These are phyloP conservation scores for Amaranthus cruentus DNA, from an alignment of 148 eudicot species.

Conservation along the genomic window DNA sequence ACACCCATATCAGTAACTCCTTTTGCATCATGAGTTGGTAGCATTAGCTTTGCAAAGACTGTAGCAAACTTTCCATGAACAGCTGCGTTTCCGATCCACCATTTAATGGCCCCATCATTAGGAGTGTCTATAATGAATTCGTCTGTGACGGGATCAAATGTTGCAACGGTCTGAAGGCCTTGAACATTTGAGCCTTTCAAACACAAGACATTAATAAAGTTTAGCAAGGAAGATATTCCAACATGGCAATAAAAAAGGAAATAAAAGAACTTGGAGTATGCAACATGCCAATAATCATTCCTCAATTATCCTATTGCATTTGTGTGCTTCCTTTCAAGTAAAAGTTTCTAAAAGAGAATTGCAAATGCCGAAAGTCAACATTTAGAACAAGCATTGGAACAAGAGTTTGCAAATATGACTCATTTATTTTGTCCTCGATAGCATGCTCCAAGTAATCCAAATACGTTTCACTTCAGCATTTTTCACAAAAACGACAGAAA, in stretches of 20 bases:
- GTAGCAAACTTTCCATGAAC: constrained; percentile 91
- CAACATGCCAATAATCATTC: neutral
- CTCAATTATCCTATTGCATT: too few relatives aligned
- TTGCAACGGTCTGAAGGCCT: constrained; percentile 81
- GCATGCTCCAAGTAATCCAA: too few relatives aligned
- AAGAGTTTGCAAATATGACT: too few relatives aligned
- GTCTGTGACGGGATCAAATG: constrained; percentile 72
- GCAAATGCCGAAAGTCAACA: too few relatives aligned
- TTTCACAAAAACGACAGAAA: too few relatives aligned
- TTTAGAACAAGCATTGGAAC: too few relatives aligned
- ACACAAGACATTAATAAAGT: constrained; percentile 4
- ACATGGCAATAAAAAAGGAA: neutral
- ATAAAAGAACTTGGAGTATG: neutral
- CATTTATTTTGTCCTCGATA: too few relatives aligned
- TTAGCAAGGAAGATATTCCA: neutral
- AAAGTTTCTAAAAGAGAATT: too few relatives aligned
- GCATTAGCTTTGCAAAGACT: constrained; percentile 79
- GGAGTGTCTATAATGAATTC: constrained; percentile 87
- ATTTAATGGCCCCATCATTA: constrained; percentile 85
- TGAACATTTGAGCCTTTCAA: constrained; percentile 85
- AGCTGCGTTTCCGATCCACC: constrained; percentile 99
- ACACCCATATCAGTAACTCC: constrained; percentile 91
- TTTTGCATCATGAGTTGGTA: constrained; percentile 68
- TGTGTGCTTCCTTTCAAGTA: too few relatives aligned
- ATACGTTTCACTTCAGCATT: too few relatives aligned